phyloP scores from a whole-genome alignment of 768 basidiomycete species.

The Mycena alexandri region DNA sequence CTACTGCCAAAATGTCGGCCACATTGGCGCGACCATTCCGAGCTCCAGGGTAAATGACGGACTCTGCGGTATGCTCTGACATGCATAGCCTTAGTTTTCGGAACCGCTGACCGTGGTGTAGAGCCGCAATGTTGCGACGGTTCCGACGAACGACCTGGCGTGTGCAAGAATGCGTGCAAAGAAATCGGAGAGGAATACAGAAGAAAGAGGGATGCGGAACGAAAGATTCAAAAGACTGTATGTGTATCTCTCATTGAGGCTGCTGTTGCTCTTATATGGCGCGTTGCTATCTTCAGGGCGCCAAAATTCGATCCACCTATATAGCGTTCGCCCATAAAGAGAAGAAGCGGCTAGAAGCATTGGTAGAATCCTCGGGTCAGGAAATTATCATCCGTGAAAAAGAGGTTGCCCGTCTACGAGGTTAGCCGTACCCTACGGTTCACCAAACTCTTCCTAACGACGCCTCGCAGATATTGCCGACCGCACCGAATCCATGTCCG shows the following conservation, averaged over 20 bases:
- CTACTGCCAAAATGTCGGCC: slow-evolving; percentile 90
- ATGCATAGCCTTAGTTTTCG: not conserved
- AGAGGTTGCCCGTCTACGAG: slow-evolving; percentile 80
- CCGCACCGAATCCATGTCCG: slow-evolving; percentile 80
- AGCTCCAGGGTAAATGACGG: slow-evolving; percentile 92
- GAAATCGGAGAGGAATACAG: slow-evolving; percentile 80
- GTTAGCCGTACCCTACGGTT: slow-evolving; percentile 50
- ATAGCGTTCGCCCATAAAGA: slow-evolving; percentile 91
- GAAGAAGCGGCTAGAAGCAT: slow-evolving; percentile 82
- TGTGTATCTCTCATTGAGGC: slow-evolving; percentile 39
- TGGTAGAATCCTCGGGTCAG: slow-evolving; percentile 62
- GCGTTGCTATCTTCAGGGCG: too few species aligned
- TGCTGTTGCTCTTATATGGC: slow-evolving; percentile 14
- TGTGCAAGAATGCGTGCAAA: slow-evolving; percentile 83
- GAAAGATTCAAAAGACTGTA: slow-evolving; percentile 85
- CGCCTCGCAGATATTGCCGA: slow-evolving; percentile 76
- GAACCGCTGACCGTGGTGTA: slow-evolving; percentile 48
- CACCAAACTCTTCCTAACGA: not conserved
- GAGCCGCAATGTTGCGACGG: slow-evolving; percentile 97
- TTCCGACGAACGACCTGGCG: slow-evolving; percentile 87
- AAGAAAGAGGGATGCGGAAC: slow-evolving; percentile 77
- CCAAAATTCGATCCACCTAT: slow-evolving; percentile 92
- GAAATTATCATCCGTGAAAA: slow-evolving; percentile 76
- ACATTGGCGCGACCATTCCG: slow-evolving; percentile 83
- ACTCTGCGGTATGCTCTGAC: slow-evolving; percentile 85